Evolutionary conservation across 1,284 basidiomycete species (phyloP).

Genomic region (Cryptococcus deneoformans): DNA sequence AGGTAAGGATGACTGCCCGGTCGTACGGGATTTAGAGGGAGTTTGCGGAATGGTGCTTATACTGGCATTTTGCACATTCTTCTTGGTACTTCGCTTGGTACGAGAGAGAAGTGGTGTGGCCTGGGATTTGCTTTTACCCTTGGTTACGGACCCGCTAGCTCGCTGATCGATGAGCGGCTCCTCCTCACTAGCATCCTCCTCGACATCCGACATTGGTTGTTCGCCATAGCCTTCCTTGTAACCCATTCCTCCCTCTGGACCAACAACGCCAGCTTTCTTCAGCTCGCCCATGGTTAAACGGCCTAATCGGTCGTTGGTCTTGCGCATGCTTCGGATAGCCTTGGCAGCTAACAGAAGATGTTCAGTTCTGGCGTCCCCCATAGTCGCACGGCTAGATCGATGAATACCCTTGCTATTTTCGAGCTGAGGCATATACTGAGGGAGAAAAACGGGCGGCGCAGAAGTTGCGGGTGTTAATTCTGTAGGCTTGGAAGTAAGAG

Average conservation of each 20-base stretch:
- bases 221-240: constrained; percentile 45
- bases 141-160: neutral
- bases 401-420: neutral
- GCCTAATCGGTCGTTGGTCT: constrained; percentile 26
- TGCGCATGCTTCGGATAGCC: constrained; percentile 39
- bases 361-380: constrained; percentile 47
- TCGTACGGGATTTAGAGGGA: constrained; percentile 5
- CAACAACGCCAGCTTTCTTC: constrained; percentile 36
- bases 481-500: constrained; percentile 2
- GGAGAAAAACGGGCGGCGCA: neutral
- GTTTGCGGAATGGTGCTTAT: constrained; percentile 29
- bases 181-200: constrained; percentile 21
- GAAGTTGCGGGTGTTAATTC: neutral
- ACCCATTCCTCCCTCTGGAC: constrained; percentile 42
- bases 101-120: neutral
- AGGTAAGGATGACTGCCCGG: constrained; percentile 18
- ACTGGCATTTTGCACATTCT: constrained; percentile 9
- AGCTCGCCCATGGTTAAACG: constrained; percentile 40
- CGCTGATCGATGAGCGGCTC: neutral
- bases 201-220: constrained; percentile 13
- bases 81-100: constrained; percentile 30
- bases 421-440: constrained; percentile 2
- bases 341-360: constrained; percentile 46
- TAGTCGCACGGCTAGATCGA: constrained; percentile 19
- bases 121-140: neutral